Base-by-base conservation (phyloP, 1,284 basidiomycete species). In the Pterulicium gracile region DNA sequence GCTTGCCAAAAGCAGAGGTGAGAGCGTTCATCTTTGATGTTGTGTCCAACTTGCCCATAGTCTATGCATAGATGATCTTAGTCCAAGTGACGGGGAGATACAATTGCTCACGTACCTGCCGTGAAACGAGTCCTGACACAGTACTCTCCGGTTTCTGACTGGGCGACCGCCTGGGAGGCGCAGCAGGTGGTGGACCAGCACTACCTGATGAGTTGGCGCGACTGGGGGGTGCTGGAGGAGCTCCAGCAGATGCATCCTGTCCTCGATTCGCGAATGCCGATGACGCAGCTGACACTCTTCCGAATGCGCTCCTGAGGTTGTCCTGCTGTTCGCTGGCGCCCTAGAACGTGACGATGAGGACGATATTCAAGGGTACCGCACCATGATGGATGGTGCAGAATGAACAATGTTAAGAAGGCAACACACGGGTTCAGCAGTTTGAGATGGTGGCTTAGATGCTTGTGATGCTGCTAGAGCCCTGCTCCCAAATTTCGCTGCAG, bases 41-140 rank as follows among this genome's bases (percentile, higher is more conserved):
- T 32, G 71, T 69, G 57, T 80, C 76, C 10, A 81, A 65, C 54
- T 75, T 69, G 19, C 77, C 77, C 48, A 81, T 69, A 69, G 67
- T 73, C 78, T 80, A 54, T 36, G 27, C 23, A 41, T 14, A 41
- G 32, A 24, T 42, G 43, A 22, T 24, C 19, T 4, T 27, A 36
- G 27, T 18, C 24, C 23, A n/a, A n/a, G n/a, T n/a, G n/a, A n/a
- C n/a, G n/a, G n/a, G n/a, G n/a, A 22, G 13, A 13, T 24, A 23
- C 41, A 24, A 39, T 5, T 36, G 43, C 22, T 19, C 39, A 48
- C 58, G 21, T 52, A 67, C 68, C 52, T 61, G 65, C 7, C 27
- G 27, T 10, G 10, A 10, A n/a, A 15, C 56, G 52, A 18, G 52
- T 42, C 24, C 36, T 39, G 12, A 43, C 3, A 23, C 17, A 5